Base-by-base conservation (phyloP, 106 monocot genomes). In the Dactylorhiza incarnata region DNA sequence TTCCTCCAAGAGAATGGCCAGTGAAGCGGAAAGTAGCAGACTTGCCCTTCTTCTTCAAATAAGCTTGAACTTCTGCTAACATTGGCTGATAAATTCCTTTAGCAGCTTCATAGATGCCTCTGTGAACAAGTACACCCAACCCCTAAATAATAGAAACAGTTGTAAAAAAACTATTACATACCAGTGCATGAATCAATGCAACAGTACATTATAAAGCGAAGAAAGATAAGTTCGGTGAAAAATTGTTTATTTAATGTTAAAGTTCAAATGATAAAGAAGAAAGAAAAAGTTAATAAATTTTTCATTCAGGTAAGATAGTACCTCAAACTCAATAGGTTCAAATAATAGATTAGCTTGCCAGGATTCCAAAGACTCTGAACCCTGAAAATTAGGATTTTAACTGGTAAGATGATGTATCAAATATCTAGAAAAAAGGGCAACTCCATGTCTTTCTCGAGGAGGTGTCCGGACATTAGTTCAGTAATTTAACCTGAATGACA, bases 291-390 rank as follows among this genome's bases (percentile, higher is more conserved):
- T 20, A 7, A 54, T 14, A 15, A 62, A 26, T 4, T 37, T 69
- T 1, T 45, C 45, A 69, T 17, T 13, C 17, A 45, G n/a, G 9
- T 45, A 17, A 5, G 45, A 46, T 17, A 45, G 19, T 87, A 93
- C 96, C 96, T 96, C 96, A 74, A 96, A 96, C 72, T 82, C 80
- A 51, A 93, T 55, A 2, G 96, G 96, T 80, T 96, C 96, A 75
- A 96, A 96, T n/a, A 96, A 81, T 68, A 96, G 93, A 84, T 96
- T 96, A 75, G 90, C 82, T 84, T 93, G 87, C 96, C 96, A 96
- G 49, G 96, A 90, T 49, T 85, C 89, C 23, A 96, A 49, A 23
- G 93, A 80, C 73, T 96, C 96, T 2, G 96, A 96, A 67, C 96
- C 96, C 93, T 95, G 83, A 73, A 83, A 14, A 81, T 49, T 10